A percentile compares a stretch with the other conserved stretches of the same genome.
phyloP scores from a whole-genome alignment of 164 flowering plant genomes.

The Dillenia turbinata region DNA sequence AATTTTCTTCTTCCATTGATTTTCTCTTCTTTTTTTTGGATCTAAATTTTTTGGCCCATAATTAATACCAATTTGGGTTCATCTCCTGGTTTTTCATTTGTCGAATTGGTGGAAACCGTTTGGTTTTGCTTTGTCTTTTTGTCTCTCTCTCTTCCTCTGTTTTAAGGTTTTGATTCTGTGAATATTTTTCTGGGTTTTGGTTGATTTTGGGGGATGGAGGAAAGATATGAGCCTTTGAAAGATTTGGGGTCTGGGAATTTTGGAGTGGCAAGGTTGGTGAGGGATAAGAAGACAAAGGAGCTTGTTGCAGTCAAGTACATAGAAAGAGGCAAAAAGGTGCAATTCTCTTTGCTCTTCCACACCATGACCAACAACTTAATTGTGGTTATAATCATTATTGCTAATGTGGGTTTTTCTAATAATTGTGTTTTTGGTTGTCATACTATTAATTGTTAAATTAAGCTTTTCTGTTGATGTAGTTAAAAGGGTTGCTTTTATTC shows the following conservation, averaged over 20 bases:
- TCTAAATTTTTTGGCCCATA: neutral
- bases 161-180: neutral
- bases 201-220: conserved; percentile 28
- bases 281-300: conserved; percentile 55
- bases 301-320: conserved; percentile 55
- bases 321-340: conserved; percentile 48
- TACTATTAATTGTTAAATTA: no score
- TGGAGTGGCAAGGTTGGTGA: conserved; percentile 52
- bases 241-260: conserved; percentile 53
- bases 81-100: neutral
- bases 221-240: conserved; percentile 46
- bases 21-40: neutral
- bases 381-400: no score
- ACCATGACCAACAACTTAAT: no score
- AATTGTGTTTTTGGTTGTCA: no score
- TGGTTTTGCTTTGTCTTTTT: neutral
- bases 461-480: no score
- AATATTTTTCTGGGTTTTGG: neutral
- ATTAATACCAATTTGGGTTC: neutral
- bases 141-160: neutral
- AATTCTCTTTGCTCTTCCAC: no score
- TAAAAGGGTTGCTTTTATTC: no score
- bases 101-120: no score
- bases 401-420: no score
- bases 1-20: neutral